Percentiles rank a stretch among this genome's conserved stretches.
These are phyloP conservation scores for Carex littledalei DNA, from an alignment of 176 grass and related monocot species.

Conservation along the genomic window DNA sequence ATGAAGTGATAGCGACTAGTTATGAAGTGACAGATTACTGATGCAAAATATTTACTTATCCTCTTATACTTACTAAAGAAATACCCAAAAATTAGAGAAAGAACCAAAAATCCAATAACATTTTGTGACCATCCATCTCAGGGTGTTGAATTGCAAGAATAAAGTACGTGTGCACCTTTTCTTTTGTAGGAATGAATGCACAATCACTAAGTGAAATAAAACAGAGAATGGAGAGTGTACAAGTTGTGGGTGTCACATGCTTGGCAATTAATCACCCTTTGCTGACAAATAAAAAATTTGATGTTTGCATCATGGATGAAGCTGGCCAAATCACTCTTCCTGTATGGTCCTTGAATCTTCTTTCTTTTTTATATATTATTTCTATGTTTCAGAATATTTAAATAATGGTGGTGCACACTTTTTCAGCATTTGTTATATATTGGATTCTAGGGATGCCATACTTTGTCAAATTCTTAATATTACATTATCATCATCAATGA, in stretches of 20 bases:
- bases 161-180: slow-evolving; percentile 24
- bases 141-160: not conserved
- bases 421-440: not conserved
- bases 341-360: slow-evolving; percentile 36
- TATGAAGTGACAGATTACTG: not conserved
- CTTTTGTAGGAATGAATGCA: slow-evolving; percentile 46
- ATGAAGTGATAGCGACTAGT: not conserved
- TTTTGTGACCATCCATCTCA: not conserved
- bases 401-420: not conserved
- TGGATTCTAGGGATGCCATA: not conserved
- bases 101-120: not conserved
- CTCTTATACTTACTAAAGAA: not conserved
- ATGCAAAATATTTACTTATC: not conserved
- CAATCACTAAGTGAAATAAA: slow-evolving; percentile 72
- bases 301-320: slow-evolving; percentile 98
- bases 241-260: slow-evolving; percentile 91
- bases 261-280: slow-evolving; percentile 91
- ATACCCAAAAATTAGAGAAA: not conserved
- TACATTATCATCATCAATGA: slow-evolving; percentile 12
- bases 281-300: slow-evolving; percentile 85
- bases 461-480: not conserved
- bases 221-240: slow-evolving; percentile 75
- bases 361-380: slow-evolving; percentile 5
- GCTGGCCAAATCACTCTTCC: slow-evolving; percentile 97
- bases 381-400: not conserved